Evolutionary conservation across 169 alveolate genomes (phyloP), one percentile per base, ranked within the genome.

Genomic region (Plasmodium relictum): DNA sequence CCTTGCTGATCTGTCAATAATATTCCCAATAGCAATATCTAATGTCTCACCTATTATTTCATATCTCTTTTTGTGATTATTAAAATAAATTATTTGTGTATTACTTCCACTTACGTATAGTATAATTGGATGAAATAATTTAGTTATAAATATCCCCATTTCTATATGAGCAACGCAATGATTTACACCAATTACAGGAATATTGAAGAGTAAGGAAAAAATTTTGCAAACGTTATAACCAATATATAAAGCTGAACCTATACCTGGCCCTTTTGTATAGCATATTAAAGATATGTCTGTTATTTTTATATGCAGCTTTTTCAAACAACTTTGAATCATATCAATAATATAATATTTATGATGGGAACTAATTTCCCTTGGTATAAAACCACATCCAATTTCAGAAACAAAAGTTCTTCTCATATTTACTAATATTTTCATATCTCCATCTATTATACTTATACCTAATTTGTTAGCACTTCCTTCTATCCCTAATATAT

Each of bases 91-190:
- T 14, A 98, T 98, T 93, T 99, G 99, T 0, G 99, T 98, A 88
- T 99, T 99, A 16, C 99, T 99, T 37, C 99, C 99, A 16, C 99
- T 97, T 0, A 98, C 99, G 93, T 99, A 99, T 52, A 99, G 92
- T 22, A 99, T 96, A 0, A 98, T 96, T 2, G 99, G 99, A 88
- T 98, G 96, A 42, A 94, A 80, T 58, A 96, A 97, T 65, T 96
- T 96, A 24, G 99, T 98, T 20, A 98, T 98, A 31, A 96, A 89
- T 71, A 99, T 88, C 44, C 99, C 99, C 99, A 99, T 99, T 95
- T 99, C 99, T 7, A 99, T 98, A 93, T 99, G 99, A 0, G 99
- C 99, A 18, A 99, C 98, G 90, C 99, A 99, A 88, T 99, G 99
- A 88, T 99, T 99, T 0, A 98, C 99, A 48, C 99, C 99, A 22